Conservation (phyloP, 345 rosid species). For the Citrus hindsii region DNA sequence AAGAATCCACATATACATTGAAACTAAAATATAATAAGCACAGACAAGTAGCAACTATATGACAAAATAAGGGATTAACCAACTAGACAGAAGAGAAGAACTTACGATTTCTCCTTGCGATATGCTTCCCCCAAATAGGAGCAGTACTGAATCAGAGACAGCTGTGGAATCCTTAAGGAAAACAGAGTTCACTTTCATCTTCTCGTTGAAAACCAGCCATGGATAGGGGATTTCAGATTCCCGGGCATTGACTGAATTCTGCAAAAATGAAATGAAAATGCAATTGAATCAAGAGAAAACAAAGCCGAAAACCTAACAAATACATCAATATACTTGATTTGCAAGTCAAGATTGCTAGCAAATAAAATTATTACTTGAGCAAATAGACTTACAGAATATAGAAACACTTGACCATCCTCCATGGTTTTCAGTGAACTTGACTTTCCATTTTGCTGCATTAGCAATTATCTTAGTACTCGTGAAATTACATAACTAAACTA, state of each 20-base stretch:
- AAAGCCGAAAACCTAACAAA: background rate
- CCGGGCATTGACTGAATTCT: constrained; percentile 90
- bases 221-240: constrained; percentile 73
- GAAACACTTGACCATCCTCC: constrained; percentile 95
- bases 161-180: constrained; percentile 95
- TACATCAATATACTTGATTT: background rate
- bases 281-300: constrained; percentile 13
- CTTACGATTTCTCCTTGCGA: constrained; percentile 61
- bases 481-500: background rate
- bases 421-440: constrained; percentile 87
- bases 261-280: constrained; percentile 2
- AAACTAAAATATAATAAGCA: background rate
- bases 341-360: background rate
- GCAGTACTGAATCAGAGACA: constrained; percentile 73
- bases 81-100: constrained; percentile 8
- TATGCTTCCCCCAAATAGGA: constrained; percentile 83
- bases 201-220: constrained; percentile 92
- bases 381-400: constrained; percentile 60
- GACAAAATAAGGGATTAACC: constrained; percentile 2
- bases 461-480: constrained; percentile 15
- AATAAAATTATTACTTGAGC: constrained; percentile 6
- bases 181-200: constrained; percentile 87
- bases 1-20: background rate
- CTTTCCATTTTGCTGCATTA: constrained; percentile 65
- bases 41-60: background rate